phyloP scores from a whole-genome alignment of 192 early-diverging fungal species.

The Backusella morwellensis region DNA sequence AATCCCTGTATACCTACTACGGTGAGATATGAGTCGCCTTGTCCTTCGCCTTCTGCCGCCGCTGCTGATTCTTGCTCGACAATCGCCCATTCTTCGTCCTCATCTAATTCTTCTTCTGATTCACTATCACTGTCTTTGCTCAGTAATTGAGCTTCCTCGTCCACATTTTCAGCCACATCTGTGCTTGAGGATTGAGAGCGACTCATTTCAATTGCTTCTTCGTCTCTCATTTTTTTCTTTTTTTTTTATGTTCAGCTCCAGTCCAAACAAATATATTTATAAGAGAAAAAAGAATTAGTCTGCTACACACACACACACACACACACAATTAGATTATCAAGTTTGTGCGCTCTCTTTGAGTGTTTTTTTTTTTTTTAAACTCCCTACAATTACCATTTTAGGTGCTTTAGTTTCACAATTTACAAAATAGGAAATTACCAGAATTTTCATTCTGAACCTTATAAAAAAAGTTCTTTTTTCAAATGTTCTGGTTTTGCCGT shows the following conservation, averaged over 20 bases:
- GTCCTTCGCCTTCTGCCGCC: not conserved
- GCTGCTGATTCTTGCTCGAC: not conserved
- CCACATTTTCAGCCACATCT: not conserved
- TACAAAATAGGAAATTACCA: not conserved
- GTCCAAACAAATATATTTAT: not conserved
- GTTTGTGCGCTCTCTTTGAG: not conserved
- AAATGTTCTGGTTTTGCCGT: no score
- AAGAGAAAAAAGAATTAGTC: not conserved
- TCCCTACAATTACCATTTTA: not conserved
- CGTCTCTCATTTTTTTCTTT: not conserved
- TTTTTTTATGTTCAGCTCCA: not conserved
- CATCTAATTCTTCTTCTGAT: not conserved
- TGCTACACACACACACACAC: not conserved
- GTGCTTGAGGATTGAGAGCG: not conserved
- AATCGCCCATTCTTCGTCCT: slow-evolving; percentile 15
- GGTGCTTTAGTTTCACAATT: not conserved
- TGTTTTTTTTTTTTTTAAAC: not conserved
- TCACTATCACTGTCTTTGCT: not conserved
- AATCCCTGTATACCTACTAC: not conserved
- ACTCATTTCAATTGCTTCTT: slow-evolving; percentile 11
- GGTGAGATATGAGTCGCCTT: not conserved
- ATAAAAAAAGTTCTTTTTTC: no score
- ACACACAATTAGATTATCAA: not conserved
- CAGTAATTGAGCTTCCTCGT: not conserved
- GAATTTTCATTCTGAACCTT: not conserved